phyloP scores from a whole-genome alignment of 1,284 basidiomycete genomes.

The Clitocybe nebularis region DNA sequence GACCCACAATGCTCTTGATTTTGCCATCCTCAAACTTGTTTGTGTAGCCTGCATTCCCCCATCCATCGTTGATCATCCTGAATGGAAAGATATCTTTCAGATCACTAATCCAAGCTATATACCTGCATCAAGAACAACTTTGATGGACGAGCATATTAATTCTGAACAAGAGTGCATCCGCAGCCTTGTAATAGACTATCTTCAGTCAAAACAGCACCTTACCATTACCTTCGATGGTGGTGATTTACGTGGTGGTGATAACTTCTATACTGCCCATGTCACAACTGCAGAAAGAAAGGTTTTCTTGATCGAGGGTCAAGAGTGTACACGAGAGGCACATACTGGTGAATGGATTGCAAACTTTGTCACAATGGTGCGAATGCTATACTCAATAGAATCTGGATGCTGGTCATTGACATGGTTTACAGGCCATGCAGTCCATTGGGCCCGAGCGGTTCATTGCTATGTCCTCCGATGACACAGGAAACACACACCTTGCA shows the following conservation, averaged over 20 bases:
- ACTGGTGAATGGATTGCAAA: constrained; percentile 21
- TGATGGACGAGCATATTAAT: constrained; percentile 21
- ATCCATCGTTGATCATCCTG: constrained; percentile 11
- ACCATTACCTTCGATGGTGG: constrained; percentile 21
- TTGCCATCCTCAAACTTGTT: constrained; percentile 17
- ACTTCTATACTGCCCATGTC: constrained; percentile 24
- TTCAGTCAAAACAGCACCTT: constrained; percentile 10
- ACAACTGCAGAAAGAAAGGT: constrained; percentile 15
- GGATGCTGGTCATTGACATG: too few species aligned
- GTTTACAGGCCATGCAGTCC: constrained; percentile 22
- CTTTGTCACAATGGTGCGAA: constrained; percentile 13
- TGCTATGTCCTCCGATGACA: constrained; percentile 26
- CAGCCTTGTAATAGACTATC: constrained; percentile 8
- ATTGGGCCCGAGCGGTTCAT: constrained; percentile 22
- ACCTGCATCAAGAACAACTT: constrained; percentile 15
- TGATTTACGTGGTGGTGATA: constrained; percentile 7
- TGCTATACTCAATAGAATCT: too few species aligned
- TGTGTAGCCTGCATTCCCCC: constrained; percentile 14
- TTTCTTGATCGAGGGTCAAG: constrained; percentile 19
- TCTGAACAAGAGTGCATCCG: constrained; percentile 16
- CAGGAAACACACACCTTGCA: constrained; percentile 27
- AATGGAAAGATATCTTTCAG: constrained; percentile 18
- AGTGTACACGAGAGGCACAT: constrained; percentile 18
- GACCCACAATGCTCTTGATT: constrained; percentile 11
- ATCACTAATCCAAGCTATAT: constrained; percentile 13